Percentiles rank a stretch among this genome's conserved stretches.
Conservation (phyloP, 169 alveolate species). For the Cryptosporidium andersoni region DNA sequence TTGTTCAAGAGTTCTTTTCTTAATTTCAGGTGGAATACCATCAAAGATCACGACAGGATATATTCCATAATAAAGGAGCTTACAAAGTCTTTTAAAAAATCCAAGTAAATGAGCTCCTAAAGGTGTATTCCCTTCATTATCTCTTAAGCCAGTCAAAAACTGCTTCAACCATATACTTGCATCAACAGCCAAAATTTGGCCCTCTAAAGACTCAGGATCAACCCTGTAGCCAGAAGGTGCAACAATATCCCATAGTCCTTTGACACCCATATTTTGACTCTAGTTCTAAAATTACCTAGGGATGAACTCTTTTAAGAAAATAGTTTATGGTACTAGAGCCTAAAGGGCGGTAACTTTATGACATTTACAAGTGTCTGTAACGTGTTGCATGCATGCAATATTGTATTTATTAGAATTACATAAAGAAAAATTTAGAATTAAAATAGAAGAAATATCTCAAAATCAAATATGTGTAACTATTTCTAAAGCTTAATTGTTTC, state of each 20-base stretch:
- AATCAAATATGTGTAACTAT: too few relatives aligned
- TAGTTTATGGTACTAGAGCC: too few relatives aligned
- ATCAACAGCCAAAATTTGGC: constrained; percentile 86
- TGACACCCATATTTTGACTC: constrained; percentile 80
- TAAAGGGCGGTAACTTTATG: too few relatives aligned
- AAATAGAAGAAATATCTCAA: too few relatives aligned
- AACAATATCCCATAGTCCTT: constrained; percentile 86
- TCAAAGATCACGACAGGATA: constrained; percentile 91
- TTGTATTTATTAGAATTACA: too few relatives aligned
- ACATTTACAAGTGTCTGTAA: too few relatives aligned
- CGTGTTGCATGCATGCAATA: too few relatives aligned
- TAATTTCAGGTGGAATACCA: constrained; percentile 89
- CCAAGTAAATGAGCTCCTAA: constrained; percentile 77
- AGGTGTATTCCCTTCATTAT: constrained; percentile 70
- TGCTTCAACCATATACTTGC: constrained; percentile 87
- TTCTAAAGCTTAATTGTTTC: too few relatives aligned
- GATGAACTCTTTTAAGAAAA: too few relatives aligned
- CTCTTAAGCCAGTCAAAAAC: constrained; percentile 74
- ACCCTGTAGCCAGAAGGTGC: constrained; percentile 87
- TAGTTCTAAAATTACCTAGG: not conserved
- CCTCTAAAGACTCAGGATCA: constrained; percentile 81
- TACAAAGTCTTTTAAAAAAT: constrained; percentile 88
- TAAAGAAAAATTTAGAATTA: too few relatives aligned
- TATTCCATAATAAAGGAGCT: constrained; percentile 86
- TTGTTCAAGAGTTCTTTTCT: constrained; percentile 81